A percentile compares a stretch with the other conserved stretches of the same genome.
These are phyloP conservation scores for Pelomyxa schiedti DNA, from an alignment of 78 protist species.

Conservation along the genomic window DNA sequence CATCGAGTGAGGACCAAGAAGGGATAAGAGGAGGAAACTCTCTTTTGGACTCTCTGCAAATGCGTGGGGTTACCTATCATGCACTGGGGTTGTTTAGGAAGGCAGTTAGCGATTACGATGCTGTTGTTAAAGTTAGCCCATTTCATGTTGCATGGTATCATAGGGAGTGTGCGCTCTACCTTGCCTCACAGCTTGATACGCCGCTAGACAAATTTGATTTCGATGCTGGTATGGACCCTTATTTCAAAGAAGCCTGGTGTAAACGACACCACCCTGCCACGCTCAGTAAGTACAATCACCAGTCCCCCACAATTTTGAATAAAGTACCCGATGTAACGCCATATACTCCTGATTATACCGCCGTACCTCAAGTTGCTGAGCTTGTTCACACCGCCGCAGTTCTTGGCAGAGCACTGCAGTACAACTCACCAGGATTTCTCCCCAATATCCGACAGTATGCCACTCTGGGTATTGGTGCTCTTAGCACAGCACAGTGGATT, in stretches of 20 bases:
- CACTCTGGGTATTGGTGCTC: conserved; percentile 27
- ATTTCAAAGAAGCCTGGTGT: conserved; percentile 12
- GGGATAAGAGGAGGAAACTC: no score
- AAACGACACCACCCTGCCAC: neutral
- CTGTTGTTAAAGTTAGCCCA: neutral
- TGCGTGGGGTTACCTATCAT: neutral
- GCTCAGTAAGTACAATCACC: neutral
- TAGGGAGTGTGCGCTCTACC: neutral
- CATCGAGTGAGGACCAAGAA: no score
- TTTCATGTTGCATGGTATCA: conserved; percentile 4
- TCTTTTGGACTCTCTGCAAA: no score
- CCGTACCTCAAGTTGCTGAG: neutral
- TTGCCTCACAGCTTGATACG: neutral
- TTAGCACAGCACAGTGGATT: conserved; percentile 35
- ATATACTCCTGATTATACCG: no score
- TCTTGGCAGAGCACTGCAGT: conserved; percentile 29
- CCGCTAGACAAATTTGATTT: neutral
- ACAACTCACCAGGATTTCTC: conserved; percentile 38
- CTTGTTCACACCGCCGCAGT: neutral
- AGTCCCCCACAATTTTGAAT: neutral
- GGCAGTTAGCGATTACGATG: neutral
- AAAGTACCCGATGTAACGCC: neutral
- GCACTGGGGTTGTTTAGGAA: neutral
- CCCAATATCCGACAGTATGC: conserved; percentile 41
- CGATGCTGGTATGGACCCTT: neutral